These are phyloP conservation scores for Lophiostoma macrostomum DNA, from an alignment of 495 filamentous ascomycete species.

Conservation along the genomic window DNA sequence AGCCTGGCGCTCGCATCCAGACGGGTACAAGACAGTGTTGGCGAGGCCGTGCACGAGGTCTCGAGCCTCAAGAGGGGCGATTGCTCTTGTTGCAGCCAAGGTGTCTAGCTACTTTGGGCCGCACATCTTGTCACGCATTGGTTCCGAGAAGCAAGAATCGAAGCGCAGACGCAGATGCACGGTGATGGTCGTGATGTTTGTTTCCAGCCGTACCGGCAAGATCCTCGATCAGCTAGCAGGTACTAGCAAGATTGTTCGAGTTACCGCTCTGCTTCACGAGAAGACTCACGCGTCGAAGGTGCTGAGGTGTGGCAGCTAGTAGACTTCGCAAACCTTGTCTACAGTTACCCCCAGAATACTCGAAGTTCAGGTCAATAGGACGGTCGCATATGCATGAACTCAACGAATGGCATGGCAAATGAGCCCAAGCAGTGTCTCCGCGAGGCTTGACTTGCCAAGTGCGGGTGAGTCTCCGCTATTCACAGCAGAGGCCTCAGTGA, in stretches of 20 bases:
- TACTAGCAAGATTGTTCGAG: too few species aligned
- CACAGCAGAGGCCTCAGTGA: too few species aligned
- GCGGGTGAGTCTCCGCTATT: too few species aligned
- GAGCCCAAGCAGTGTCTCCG: background rate
- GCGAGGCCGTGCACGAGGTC: background rate
- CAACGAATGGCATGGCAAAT: background rate
- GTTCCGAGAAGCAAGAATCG: background rate
- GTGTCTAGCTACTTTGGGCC: background rate
- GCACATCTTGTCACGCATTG: background rate
- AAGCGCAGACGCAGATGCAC: background rate
- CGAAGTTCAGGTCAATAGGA: background rate
- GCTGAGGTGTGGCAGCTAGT: too few species aligned
- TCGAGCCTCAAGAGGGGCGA: slow-evolving; percentile 1
- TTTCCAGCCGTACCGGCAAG: slow-evolving; percentile 10
- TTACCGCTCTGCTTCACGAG: too few species aligned
- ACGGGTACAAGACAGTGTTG: background rate
- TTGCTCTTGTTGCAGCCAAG: slow-evolving; percentile 24
- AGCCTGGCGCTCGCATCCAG: slow-evolving; percentile 6
- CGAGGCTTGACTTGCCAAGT: slow-evolving; percentile 11
- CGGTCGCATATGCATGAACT: slow-evolving; percentile 4
- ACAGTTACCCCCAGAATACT: too few species aligned
- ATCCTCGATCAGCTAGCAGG: too few species aligned
- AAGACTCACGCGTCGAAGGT: too few species aligned
- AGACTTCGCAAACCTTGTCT: too few species aligned
- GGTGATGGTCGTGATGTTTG: slow-evolving; percentile 5